Conservation (phyloP, 257 asterid genomes). For the Scutellaria galericulata region DNA sequence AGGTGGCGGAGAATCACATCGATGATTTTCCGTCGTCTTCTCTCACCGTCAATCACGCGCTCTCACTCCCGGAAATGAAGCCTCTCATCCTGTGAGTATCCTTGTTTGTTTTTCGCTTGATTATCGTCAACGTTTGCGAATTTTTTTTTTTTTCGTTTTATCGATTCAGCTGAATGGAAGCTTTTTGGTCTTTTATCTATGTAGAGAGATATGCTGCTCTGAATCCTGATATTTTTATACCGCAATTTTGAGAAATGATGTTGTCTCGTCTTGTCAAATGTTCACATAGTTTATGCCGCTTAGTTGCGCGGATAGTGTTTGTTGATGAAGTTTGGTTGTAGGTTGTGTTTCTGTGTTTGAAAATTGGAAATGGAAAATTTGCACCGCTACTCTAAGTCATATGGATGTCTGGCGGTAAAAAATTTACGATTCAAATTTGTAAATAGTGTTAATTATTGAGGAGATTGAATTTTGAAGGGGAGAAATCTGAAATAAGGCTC, state of each 20-base stretch:
- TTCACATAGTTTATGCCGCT: background rate
- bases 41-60: constrained; percentile 76
- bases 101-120: background rate
- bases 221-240: background rate
- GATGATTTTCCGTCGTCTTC: constrained; percentile 72
- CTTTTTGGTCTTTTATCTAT: background rate
- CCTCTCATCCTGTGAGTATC: constrained; percentile 70
- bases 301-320: constrained; percentile 7
- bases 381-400: background rate
- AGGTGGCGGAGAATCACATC: constrained; percentile 68
- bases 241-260: background rate
- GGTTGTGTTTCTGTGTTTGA: constrained; percentile 3
- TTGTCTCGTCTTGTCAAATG: background rate
- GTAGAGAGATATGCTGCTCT: background rate
- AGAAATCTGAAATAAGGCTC: background rate
- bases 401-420: background rate
- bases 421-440: background rate
- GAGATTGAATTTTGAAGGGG: background rate
- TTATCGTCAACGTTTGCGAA: background rate
- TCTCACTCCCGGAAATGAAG: constrained; percentile 66
- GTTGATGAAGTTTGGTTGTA: background rate
- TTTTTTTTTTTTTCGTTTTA: constrained; percentile 8
- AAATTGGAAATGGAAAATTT: background rate
- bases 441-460: background rate
- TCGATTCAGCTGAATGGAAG: background rate